Evolutionary conservation across 2,329 filamentous ascomycete genomes (phyloP).

Genomic region (Colletotrichum sp.): DNA sequence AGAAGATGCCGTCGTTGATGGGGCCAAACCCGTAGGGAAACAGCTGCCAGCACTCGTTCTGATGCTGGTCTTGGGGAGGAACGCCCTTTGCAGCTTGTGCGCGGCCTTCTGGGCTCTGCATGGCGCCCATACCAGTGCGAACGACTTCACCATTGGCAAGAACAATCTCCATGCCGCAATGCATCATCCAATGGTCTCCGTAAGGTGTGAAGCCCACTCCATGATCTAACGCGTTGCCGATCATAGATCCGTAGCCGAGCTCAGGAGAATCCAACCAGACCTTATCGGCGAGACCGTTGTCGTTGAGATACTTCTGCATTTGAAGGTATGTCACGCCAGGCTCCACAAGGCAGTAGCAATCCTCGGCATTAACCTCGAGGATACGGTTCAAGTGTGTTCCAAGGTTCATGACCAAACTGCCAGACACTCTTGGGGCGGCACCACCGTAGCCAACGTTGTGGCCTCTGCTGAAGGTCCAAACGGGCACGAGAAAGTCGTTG

Average conservation of each 20-base stretch:
- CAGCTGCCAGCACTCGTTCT: constrained; percentile 35
- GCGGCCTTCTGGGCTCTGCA: constrained; percentile 35
- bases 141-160: constrained; percentile 49
- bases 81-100: constrained; percentile 39
- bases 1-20: constrained; percentile 50
- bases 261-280: constrained; percentile 50
- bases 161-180: constrained; percentile 49
- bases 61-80: constrained; percentile 30
- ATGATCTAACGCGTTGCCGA: constrained; percentile 51
- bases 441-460: constrained; percentile 60
- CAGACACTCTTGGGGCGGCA: constrained; percentile 56
- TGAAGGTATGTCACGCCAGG: constrained; percentile 60
- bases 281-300: constrained; percentile 39
- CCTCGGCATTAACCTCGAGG: constrained; percentile 53
- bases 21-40: constrained; percentile 46
- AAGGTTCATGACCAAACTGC: constrained; percentile 56
- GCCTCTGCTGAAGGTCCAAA: constrained; percentile 55
- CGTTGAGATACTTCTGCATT: constrained; percentile 54
- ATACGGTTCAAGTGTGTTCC: constrained; percentile 58
- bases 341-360: constrained; percentile 56
- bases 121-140: constrained; percentile 52
- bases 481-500: constrained; percentile 49
- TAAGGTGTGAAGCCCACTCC: constrained; percentile 52
- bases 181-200: constrained; percentile 41
- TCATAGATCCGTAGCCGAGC: constrained; percentile 45